phyloP scores from a whole-genome alignment of 2,329 filamentous ascomycete species.

The Ophiocordyceps sinensis region DNA sequence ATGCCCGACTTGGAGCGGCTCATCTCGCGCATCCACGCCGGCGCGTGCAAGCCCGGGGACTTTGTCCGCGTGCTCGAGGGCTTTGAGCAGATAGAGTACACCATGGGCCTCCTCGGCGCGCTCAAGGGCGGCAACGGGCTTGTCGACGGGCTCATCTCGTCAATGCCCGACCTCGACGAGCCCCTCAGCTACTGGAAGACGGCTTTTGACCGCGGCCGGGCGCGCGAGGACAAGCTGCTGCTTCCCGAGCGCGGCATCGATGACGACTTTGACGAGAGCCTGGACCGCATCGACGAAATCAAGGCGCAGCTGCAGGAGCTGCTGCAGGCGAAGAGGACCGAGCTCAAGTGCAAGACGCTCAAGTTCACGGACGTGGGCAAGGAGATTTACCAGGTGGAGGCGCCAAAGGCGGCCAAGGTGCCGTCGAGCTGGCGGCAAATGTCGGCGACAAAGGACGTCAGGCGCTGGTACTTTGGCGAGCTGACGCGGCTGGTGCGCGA shows the following conservation, averaged over 20 bases:
- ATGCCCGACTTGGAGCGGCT: slow-evolving; percentile 89
- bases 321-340: slow-evolving; percentile 54
- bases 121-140: slow-evolving; percentile 68
- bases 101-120: slow-evolving; percentile 62
- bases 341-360: slow-evolving; percentile 59
- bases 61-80: slow-evolving; percentile 90
- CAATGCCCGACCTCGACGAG: slow-evolving; percentile 72
- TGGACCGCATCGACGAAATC: slow-evolving; percentile 61
- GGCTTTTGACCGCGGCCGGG: slow-evolving; percentile 74
- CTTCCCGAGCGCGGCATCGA: slow-evolving; percentile 81
- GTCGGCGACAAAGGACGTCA: slow-evolving; percentile 82
- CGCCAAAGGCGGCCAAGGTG: slow-evolving; percentile 71
- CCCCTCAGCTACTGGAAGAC: slow-evolving; percentile 76
- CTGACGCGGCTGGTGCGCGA: slow-evolving; percentile 70
- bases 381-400: slow-evolving; percentile 92
- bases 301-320: slow-evolving; percentile 58
- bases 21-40: slow-evolving; percentile 87
- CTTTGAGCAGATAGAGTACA: slow-evolving; percentile 96
- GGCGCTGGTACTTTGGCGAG: slow-evolving; percentile 85
- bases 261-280: slow-evolving; percentile 78
- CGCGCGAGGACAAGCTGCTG: slow-evolving; percentile 64
- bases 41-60: slow-evolving; percentile 77
- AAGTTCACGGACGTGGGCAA: slow-evolving; percentile 81
- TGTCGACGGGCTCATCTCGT: slow-evolving; percentile 65
- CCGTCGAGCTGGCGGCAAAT: slow-evolving; percentile 89